A percentile compares a stretch with the other conserved stretches of the same genome.
Conservation (phyloP, 2,329 filamentous ascomycete genomes). For the Emergomyces orientalis region DNA sequence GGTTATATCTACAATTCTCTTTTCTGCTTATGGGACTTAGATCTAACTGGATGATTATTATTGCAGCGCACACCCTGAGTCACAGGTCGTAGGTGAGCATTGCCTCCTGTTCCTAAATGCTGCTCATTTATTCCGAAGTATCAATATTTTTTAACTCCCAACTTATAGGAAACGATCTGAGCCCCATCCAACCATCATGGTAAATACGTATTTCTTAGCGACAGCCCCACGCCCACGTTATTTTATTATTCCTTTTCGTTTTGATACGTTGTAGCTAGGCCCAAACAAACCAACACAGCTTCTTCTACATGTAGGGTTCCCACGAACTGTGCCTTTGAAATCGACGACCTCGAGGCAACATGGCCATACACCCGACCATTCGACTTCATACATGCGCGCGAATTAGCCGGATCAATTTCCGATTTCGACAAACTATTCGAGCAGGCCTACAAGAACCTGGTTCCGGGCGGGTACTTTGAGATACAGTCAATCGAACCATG, state of each 20-base stretch:
- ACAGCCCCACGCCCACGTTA: neutral
- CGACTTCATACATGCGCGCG: slow-evolving; percentile 19
- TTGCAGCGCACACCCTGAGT: slow-evolving; percentile 4
- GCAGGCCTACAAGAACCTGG: slow-evolving; percentile 27
- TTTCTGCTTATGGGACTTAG: slow-evolving; percentile 9
- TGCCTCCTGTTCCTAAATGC: neutral
- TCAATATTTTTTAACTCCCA: neutral
- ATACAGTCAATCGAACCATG: slow-evolving; percentile 30
- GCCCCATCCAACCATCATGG: slow-evolving; percentile 10
- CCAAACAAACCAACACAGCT: neutral
- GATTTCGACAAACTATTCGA: slow-evolving; percentile 18
- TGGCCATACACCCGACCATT: slow-evolving; percentile 17
- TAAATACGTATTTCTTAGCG: neutral
- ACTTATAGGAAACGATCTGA: slow-evolving; percentile 9
- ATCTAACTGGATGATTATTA: neutral
- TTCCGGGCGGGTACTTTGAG: slow-evolving; percentile 45
- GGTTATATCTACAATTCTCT: slow-evolving; percentile 14
- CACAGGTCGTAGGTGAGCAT: slow-evolving; percentile 14
- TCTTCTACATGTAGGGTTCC: slow-evolving; percentile 17
- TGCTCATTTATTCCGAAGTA: neutral
- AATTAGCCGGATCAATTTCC: slow-evolving; percentile 17
- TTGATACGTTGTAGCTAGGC: neutral
- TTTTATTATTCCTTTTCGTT: neutral
- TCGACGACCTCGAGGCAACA: slow-evolving; percentile 20
- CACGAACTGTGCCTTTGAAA: slow-evolving; percentile 20